A percentile compares a stretch with the other conserved stretches of the same genome.
phyloP scores from a whole-genome alignment of 352 stramenopile genomes.

The Phytophthora idaei region DNA sequence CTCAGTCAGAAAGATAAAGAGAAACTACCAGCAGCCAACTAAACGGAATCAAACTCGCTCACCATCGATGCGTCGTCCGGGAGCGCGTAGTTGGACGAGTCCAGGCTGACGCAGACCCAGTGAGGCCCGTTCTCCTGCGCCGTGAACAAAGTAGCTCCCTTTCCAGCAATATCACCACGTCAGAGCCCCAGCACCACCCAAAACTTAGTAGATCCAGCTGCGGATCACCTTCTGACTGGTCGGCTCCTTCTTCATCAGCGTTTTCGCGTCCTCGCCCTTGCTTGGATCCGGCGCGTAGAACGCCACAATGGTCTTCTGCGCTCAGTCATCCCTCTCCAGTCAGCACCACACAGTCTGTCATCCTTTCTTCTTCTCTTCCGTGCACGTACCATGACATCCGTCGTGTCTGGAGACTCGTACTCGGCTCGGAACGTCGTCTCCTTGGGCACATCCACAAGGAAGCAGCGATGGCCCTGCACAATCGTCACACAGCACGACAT shows the following conservation, averaged over 20 bases:
- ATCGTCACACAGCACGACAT: neutral
- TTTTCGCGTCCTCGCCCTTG: constrained; percentile 45
- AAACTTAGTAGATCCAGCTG: neutral
- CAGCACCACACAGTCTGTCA: neutral
- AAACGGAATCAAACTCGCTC: neutral
- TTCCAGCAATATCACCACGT: constrained; percentile 9
- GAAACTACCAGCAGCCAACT: neutral
- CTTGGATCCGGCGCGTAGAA: constrained; percentile 61
- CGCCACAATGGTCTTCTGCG: constrained; percentile 64
- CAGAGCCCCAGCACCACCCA: constrained; percentile 5
- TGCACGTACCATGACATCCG: constrained; percentile 59
- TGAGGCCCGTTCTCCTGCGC: constrained; percentile 69
- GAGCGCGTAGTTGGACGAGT: constrained; percentile 70
- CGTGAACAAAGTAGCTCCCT: constrained; percentile 75
- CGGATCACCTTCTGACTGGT: constrained; percentile 56
- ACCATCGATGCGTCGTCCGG: constrained; percentile 72
- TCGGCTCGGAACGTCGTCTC: constrained; percentile 79
- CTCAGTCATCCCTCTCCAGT: neutral
- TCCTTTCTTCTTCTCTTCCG: neutral
- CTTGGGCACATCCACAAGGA: constrained; percentile 77
- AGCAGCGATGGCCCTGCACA: constrained; percentile 72
- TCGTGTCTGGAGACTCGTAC: constrained; percentile 89
- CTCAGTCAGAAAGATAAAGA: neutral
- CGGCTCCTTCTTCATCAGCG: constrained; percentile 61
- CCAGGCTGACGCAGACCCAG: constrained; percentile 74